phyloP scores from a whole-genome alignment of 768 basidiomycete genomes.

The Neoboletus subvelutipes region DNA sequence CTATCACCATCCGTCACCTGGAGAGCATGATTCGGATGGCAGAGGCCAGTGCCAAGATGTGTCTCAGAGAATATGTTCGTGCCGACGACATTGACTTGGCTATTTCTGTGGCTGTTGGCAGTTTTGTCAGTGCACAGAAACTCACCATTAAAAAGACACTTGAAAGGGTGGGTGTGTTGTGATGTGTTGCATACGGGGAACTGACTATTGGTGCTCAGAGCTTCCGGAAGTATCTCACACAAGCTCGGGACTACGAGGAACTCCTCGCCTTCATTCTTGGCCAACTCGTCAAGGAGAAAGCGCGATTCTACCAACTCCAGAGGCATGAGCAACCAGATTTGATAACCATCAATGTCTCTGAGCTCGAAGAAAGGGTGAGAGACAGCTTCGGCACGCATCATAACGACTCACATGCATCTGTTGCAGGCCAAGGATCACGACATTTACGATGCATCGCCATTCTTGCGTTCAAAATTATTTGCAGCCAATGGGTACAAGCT shows the following conservation, averaged over 20 bases:
- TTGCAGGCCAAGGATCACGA: constrained; percentile 92
- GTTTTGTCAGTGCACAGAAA: constrained; percentile 97
- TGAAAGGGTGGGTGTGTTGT: constrained; percentile 61
- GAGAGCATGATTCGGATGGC: constrained; percentile 99
- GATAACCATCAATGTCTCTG: constrained; percentile 71
- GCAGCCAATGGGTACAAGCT: constrained; percentile 84
- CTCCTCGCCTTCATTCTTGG: constrained; percentile 92
- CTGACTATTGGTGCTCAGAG: constrained; percentile 49
- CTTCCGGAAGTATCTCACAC: constrained; percentile 96
- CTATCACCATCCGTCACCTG: constrained; percentile 95
- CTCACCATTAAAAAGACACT: constrained; percentile 98
- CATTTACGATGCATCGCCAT: constrained; percentile 86
- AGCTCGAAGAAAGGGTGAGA: constrained; percentile 85
- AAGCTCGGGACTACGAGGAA: constrained; percentile 95
- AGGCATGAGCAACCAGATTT: constrained; percentile 74
- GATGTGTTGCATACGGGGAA: not conserved
- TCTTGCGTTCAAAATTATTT: constrained; percentile 85
- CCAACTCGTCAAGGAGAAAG: constrained; percentile 89
- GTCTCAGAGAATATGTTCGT: constrained; percentile 92
- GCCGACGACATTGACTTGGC: constrained; percentile 96
- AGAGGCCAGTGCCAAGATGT: constrained; percentile 98
- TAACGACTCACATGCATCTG: constrained; percentile 9
- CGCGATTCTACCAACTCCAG: constrained; percentile 77
- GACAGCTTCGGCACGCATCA: not conserved
- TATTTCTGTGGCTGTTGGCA: constrained; percentile 91